Evolutionary conservation across 2,329 filamentous ascomycete genomes (phyloP), one percentile per base, ranked within the genome.

Genomic region (Rhinocladiella mackenziei): DNA sequence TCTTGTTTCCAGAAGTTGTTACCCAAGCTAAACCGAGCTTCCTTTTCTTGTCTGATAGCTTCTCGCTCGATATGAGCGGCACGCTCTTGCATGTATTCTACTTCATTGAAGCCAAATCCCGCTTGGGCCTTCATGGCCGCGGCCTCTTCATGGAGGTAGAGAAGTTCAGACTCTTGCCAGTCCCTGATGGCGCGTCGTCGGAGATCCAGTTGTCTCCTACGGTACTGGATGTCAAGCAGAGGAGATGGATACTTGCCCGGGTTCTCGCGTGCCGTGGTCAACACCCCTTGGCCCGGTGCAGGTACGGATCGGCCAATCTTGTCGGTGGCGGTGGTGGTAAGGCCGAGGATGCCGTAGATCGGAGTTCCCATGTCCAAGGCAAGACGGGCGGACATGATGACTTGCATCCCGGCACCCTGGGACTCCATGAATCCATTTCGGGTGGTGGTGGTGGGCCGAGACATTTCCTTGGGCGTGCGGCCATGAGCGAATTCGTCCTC

Each of bases 1-100:
- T 98, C 91, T 61, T 87, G 83, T 77, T 92, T 96, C 92, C 94
- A 98, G 80, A 98, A 98, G 71, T 86, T 89, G 77, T 98, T 98
- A 64, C 94, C 92, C 58, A 95, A 80, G 70, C 88, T 94, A 68
- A 83, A 83, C 51, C 95, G 80, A 13, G 91, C 87, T 56, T 97
- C 91, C 71, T 89, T 94, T 71, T 91, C 88, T 67, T 98, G 91
- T 56, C 92, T 81, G 55, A 77, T 75, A 39, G 91, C 89, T 69
- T 98, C 87, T 14, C 76, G 84, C 66, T 94, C 85, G 58, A 97
- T 91, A 66, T 97, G 91, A 42, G 76, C 69, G 30, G 86, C 82
- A 53, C 92, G 87, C 58, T 95, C 87, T 56, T 88, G 77, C 56
- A 89, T 77, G 67, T 94, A 98, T 58, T 89, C 86, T 45, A 83